Evolutionary conservation across 2,329 filamentous ascomycete species (phyloP).

Genomic region (Curvularia sp.): DNA sequence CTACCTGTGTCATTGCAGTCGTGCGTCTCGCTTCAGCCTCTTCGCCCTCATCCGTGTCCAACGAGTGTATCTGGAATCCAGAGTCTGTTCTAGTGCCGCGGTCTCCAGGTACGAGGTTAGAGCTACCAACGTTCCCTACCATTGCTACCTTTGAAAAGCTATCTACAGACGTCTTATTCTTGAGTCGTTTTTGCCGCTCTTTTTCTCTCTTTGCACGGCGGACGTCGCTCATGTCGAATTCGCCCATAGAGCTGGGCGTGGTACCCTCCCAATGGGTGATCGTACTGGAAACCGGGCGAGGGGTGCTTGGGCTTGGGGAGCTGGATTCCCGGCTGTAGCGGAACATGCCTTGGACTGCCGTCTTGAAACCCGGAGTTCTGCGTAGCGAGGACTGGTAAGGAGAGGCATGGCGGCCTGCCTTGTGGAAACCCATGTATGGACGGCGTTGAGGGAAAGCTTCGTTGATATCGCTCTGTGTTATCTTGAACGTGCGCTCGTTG

Average conservation of each 20-base stretch:
- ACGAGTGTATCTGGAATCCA: too few relatives aligned
- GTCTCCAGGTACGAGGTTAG: too few relatives aligned
- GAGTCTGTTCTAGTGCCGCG: too few relatives aligned
- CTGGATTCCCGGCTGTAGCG: constrained; percentile 38
- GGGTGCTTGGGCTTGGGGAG: constrained; percentile 45
- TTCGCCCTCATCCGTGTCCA: too few relatives aligned
- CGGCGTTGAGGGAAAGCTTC: constrained; percentile 32
- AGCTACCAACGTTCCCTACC: too few relatives aligned
- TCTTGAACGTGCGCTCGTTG: constrained; percentile 42
- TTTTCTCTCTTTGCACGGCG: background rate
- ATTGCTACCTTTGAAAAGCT: background rate
- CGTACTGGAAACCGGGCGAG: constrained; percentile 38
- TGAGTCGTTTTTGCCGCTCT: constrained; percentile 5
- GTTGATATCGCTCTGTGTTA: constrained; percentile 42
- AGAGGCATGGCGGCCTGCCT: constrained; percentile 36
- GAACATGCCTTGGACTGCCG: constrained; percentile 43
- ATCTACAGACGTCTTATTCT: background rate
- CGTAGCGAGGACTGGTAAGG: constrained; percentile 28
- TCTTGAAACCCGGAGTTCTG: constrained; percentile 37
- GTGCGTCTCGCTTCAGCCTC: too few relatives aligned
- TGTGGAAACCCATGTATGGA: constrained; percentile 41
- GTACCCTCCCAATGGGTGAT: too few relatives aligned
- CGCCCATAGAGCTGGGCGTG: constrained; percentile 18
- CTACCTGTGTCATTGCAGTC: too few relatives aligned
- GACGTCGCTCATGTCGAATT: constrained; percentile 35